A percentile compares a stretch with the other conserved stretches of the same genome.
phyloP scores from a whole-genome alignment of 2,329 filamentous ascomycete species.

The Pseudocercospora macadamiae region DNA sequence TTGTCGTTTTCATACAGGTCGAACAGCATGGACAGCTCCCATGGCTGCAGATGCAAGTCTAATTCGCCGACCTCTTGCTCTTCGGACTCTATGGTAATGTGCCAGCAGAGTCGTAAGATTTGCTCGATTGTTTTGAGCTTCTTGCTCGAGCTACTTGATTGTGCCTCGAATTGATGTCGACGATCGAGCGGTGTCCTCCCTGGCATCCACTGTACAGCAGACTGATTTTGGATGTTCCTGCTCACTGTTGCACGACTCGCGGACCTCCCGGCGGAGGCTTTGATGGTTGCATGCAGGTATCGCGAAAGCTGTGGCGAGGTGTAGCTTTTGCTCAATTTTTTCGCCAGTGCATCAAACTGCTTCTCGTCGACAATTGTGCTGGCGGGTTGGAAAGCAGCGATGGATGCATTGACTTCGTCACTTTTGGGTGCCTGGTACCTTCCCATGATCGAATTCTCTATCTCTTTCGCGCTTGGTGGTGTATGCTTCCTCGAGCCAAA shows the following conservation, averaged over 20 bases:
- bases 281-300: constrained; percentile 22
- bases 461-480: constrained; percentile 28
- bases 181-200: constrained; percentile 30
- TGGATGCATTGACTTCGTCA: constrained; percentile 34
- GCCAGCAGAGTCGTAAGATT: constrained; percentile 35
- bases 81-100: constrained; percentile 28
- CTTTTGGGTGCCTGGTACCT: constrained; percentile 24
- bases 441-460: constrained; percentile 26
- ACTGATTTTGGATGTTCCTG: constrained; percentile 7
- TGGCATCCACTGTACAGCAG: constrained; percentile 27
- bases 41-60: constrained; percentile 31
- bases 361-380: constrained; percentile 27
- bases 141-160: constrained; percentile 14
- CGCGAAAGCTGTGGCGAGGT: constrained; percentile 30
- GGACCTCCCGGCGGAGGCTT: background rate
- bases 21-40: constrained; percentile 35
- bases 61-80: constrained; percentile 32
- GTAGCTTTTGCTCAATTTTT: constrained; percentile 29
- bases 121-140: constrained; percentile 27
- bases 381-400: constrained; percentile 31
- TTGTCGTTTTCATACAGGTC: constrained; percentile 18
- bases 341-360: constrained; percentile 24
- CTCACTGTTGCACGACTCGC: background rate
- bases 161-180: constrained; percentile 18
- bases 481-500: constrained; percentile 8